Conservation (phyloP, 768 basidiomycete species). For the Terana coerulea region DNA sequence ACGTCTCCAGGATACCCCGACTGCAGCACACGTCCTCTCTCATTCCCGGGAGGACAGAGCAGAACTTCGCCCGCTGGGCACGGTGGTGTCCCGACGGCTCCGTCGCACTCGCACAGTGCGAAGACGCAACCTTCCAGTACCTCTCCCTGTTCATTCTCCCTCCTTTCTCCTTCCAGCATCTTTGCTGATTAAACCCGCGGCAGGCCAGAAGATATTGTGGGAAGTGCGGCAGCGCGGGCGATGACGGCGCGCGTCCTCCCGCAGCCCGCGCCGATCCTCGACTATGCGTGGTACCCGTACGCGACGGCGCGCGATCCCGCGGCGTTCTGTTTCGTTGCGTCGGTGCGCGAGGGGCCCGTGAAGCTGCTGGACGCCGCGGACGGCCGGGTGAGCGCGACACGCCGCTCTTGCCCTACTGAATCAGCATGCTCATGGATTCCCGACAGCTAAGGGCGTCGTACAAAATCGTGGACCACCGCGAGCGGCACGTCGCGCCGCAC, state of each 20-base stretch:
- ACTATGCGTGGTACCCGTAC: constrained; percentile 82
- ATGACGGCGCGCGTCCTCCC: constrained; percentile 17
- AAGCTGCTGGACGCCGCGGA: constrained; percentile 77
- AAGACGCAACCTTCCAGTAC: constrained; percentile 62
- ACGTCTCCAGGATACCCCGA: constrained; percentile 20
- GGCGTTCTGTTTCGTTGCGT: constrained; percentile 79
- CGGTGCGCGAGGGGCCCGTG: constrained; percentile 81
- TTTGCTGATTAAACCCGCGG: not conserved
- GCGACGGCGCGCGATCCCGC: constrained; percentile 57
- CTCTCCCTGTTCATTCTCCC: constrained; percentile 43
- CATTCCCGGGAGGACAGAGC: constrained; percentile 11
- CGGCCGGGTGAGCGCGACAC: constrained; percentile 55
- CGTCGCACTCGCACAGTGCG: constrained; percentile 61
- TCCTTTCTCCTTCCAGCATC: constrained; percentile 3
- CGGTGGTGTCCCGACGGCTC: constrained; percentile 77
- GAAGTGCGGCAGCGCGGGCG: too few species aligned
- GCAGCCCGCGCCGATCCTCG: constrained; percentile 72
- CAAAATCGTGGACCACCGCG: constrained; percentile 88
- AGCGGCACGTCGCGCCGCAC: constrained; percentile 85
- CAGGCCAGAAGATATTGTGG: too few species aligned
- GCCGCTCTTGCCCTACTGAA: not conserved
- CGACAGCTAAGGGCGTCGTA: constrained; percentile 86
- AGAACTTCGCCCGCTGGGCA: constrained; percentile 52
- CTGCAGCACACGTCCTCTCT: not conserved
- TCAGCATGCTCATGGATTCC: not conserved